Evolutionary conservation across 2,329 filamentous ascomycete species (phyloP).

Genomic region (Phialophora chinensis): DNA sequence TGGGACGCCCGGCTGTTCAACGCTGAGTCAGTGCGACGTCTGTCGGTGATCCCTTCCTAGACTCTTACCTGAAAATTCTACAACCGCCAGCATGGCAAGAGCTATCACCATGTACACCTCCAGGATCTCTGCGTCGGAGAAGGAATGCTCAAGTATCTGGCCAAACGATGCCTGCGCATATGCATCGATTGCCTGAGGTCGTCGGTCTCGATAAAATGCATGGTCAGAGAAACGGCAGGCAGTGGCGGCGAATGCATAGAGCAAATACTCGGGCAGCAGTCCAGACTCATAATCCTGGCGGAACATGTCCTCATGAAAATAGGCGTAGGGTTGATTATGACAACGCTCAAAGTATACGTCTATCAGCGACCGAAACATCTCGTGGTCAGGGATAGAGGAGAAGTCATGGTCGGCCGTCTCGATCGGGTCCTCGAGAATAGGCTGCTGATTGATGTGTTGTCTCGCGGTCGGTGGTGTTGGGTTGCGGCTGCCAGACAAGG

Average conservation of each 20-base stretch:
- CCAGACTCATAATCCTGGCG: conserved; percentile 41
- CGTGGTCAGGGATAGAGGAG: conserved; percentile 5
- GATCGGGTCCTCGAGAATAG: neutral
- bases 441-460: conserved; percentile 5
- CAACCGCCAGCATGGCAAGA: conserved; percentile 46
- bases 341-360: conserved; percentile 46
- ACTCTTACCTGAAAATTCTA: conserved; percentile 48
- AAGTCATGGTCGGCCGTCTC: conserved; percentile 10
- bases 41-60: no score
- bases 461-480: neutral
- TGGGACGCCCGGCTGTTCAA: neutral
- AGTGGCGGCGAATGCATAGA: conserved; percentile 45
- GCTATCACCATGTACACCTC: conserved; percentile 48
- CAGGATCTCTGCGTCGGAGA: conserved; percentile 42
- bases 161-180: conserved; percentile 46
- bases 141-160: conserved; percentile 44
- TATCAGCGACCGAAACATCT: conserved; percentile 20
- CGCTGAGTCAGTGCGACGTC: neutral
- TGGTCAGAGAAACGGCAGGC: conserved; percentile 45
- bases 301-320: conserved; percentile 47
- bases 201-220: conserved; percentile 40
- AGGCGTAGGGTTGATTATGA: conserved; percentile 50
- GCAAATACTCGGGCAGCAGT: conserved; percentile 42
- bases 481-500: conserved; percentile 1
- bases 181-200: conserved; percentile 33